A percentile compares a stretch with the other conserved stretches of the same genome.
Evolutionary conservation across 2,329 filamentous ascomycete genomes (phyloP).

Genomic region (Seiridium cupressi): DNA sequence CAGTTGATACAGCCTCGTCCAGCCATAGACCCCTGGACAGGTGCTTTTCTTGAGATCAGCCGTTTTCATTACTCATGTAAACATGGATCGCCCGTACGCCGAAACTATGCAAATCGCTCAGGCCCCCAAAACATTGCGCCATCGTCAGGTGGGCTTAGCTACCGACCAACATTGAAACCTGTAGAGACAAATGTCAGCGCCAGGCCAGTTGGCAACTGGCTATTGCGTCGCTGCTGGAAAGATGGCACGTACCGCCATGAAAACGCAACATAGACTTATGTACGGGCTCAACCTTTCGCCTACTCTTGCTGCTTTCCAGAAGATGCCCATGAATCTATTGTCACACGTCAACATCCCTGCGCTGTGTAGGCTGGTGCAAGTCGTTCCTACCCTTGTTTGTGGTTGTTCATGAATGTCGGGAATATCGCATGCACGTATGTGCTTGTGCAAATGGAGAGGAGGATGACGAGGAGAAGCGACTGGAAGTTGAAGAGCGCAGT

Average conservation of each 20-base stretch:
- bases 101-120: background rate
- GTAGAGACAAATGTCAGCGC: background rate
- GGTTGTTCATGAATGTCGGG: constrained; percentile 85
- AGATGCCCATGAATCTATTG: constrained; percentile 72
- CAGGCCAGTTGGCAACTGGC: background rate
- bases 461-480: constrained; percentile 88
- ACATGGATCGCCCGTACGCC: constrained; percentile 1
- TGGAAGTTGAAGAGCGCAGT: constrained; percentile 99
- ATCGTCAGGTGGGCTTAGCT: constrained; percentile 16
- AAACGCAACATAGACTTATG: constrained; percentile 86
- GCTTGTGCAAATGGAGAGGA: constrained; percentile 94
- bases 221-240: background rate
- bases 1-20: background rate
- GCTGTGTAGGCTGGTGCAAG: no score
- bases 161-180: constrained; percentile 29
- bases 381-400: constrained; percentile 76
- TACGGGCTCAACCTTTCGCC: constrained; percentile 94
- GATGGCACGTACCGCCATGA: constrained; percentile 75
- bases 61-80: background rate
- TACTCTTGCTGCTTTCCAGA: constrained; percentile 94
- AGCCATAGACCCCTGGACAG: background rate
- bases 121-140: background rate
- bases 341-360: background rate
- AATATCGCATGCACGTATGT: constrained; percentile 90
- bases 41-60: background rate